phyloP scores from a whole-genome alignment of 140 eudicot genomes.

The Oenanthe javanica region DNA sequence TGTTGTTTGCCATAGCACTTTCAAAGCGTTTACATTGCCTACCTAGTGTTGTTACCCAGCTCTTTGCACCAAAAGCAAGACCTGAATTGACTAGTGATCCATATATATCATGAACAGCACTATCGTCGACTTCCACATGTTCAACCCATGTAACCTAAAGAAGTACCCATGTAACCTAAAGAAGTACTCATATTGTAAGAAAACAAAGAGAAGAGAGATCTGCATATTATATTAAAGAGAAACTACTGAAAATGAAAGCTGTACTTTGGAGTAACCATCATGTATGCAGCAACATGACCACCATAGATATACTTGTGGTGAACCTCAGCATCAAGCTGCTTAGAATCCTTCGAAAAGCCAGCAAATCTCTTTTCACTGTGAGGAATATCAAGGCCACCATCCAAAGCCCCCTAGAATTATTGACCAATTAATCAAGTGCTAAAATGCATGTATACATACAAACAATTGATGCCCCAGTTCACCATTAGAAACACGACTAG shows the following conservation, averaged over 20 bases:
- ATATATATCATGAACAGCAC: slow-evolving; percentile 56
- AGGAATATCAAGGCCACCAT: too few relatives aligned
- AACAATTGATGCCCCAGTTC: too few relatives aligned
- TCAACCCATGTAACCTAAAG: too few relatives aligned
- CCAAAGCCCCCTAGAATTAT: too few relatives aligned
- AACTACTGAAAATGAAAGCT: background rate
- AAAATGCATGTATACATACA: too few relatives aligned
- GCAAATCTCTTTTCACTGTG: too few relatives aligned
- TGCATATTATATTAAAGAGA: background rate
- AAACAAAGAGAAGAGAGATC: background rate
- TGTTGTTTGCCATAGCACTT: slow-evolving; percentile 69
- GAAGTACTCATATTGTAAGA: background rate
- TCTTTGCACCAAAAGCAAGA: slow-evolving; percentile 86
- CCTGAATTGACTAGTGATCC: slow-evolving; percentile 76
- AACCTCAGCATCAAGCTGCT: too few relatives aligned
- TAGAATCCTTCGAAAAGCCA: too few relatives aligned
- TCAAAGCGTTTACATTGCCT: slow-evolving; percentile 92
- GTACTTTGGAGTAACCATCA: slow-evolving; percentile 94
- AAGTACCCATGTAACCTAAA: slow-evolving; percentile 90
- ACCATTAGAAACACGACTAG: too few relatives aligned
- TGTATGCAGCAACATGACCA: too few relatives aligned
- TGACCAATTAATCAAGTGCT: too few relatives aligned
- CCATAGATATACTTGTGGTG: too few relatives aligned
- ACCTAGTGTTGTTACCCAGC: slow-evolving; percentile 81
- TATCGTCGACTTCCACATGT: slow-evolving; percentile 79